Base-by-base conservation (phyloP, 2,329 filamentous ascomycete genomes). In the Laburnicola sp. region DNA sequence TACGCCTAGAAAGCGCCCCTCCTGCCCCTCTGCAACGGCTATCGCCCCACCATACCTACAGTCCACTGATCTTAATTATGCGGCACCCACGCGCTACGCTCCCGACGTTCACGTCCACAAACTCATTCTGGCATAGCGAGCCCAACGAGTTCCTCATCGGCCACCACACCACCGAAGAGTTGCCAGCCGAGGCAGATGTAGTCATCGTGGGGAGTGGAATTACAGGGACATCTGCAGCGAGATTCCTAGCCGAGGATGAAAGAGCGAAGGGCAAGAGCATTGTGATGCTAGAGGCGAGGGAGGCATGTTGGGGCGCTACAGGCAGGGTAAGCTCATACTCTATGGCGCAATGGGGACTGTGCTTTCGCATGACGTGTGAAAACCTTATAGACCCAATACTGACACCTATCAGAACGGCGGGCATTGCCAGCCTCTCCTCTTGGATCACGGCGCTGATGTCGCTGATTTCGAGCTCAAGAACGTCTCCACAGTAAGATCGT, bases 271-370 rank as follows among this genome's bases (percentile, higher is more conserved):
- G 78, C 4, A 74, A 79, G 51, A 77, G 74, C n/a, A 80, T 91
- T 6, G 77, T 92, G 4, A 80, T 92, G 76, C 77, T 93, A 4
- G 89, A 93, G 73, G 89, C 89, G 10, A 79, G 89, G 62, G 88
- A 92, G 75, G 87, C 86, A 3, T 92, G 88, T 65, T 91, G 83
- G 82, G 89, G 89, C 16, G 89, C 89, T n/a, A 93, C 88, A 1
- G 88, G 89, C n/a, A 76, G 88, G 65, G 86, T 89, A 65, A 78
- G 84, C 8, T 27, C 1, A 21, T 27, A 25, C 11, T 34, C 4
- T 21, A n/a, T n/a, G n/a, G 11, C 39, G n/a, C 31, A 6, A 6
- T 21, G 21, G 35, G 35, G 21, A 37, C 16, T 16, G 16, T 37
- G 6, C 37, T 49, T 44, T n/a, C 27, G 2, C 26, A 40, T 6